phyloP scores from a whole-genome alignment of 2,329 filamentous ascomycete species.

The Colletotrichum sp. region DNA sequence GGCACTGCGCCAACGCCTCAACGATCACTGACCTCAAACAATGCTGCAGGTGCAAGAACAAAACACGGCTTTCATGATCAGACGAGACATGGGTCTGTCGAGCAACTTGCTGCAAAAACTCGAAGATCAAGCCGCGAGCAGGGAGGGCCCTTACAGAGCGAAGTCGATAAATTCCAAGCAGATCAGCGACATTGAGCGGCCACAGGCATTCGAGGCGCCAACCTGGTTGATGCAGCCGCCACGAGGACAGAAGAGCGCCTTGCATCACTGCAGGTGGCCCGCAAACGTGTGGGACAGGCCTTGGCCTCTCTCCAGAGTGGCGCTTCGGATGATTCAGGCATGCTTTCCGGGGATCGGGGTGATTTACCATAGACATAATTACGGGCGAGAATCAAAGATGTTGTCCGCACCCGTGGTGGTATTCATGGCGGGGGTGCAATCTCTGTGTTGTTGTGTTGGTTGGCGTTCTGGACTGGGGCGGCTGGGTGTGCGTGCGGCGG shows the following conservation, averaged over 20 bases:
- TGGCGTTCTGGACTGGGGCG: neutral
- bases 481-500: neutral
- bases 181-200: neutral
- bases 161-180: no score
- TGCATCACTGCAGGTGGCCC: neutral
- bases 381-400: neutral
- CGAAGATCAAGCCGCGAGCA: no score
- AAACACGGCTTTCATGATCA: no score
- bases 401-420: neutral
- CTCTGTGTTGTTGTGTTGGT: neutral
- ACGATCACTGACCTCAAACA: no score
- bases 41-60: no score
- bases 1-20: neutral
- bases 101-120: no score
- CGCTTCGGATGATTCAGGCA: neutral
- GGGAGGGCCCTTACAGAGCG: no score
- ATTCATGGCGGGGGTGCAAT: neutral
- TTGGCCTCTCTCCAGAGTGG: neutral
- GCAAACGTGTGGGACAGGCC: neutral
- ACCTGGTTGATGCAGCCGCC: neutral
- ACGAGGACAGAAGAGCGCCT: neutral
- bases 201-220: neutral
- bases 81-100: no score
- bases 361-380: neutral
- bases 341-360: neutral